Percentiles rank a stretch among this genome's conserved stretches.
Evolutionary conservation across 2,329 filamentous ascomycete genomes (phyloP).

Genomic region (Domatiomyces catenatus): DNA sequence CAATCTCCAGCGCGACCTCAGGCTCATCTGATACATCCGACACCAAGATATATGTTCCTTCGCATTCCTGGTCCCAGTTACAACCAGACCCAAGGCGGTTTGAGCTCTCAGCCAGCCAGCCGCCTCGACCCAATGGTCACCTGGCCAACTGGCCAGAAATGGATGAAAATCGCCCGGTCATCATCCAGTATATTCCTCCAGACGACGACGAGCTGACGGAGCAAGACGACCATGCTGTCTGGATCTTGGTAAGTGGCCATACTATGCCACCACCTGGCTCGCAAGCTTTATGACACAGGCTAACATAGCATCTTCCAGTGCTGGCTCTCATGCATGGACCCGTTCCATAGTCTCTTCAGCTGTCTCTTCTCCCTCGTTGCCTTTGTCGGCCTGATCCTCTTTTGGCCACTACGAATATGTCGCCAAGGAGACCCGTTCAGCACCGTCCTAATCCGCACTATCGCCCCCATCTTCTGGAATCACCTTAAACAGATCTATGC

Average conservation of each 20-base stretch:
- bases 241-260: slow-evolving; percentile 25
- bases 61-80: background rate
- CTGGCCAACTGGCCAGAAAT: background rate
- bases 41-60: background rate
- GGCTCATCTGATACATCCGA: slow-evolving; percentile 11
- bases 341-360: slow-evolving; percentile 39
- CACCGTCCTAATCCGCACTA: slow-evolving; percentile 11
- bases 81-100: background rate
- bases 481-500: slow-evolving; percentile 16
- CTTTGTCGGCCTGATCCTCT: slow-evolving; percentile 35
- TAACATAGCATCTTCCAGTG: slow-evolving; percentile 9
- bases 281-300: background rate
- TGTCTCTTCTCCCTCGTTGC: slow-evolving; percentile 40
- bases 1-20: slow-evolving; percentile 14
- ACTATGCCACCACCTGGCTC: too few species aligned
- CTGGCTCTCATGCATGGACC: slow-evolving; percentile 30
- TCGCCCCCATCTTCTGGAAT: slow-evolving; percentile 14
- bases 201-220: slow-evolving; percentile 18
- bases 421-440: slow-evolving; percentile 27
- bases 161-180: slow-evolving; percentile 9
- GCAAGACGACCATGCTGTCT: slow-evolving; percentile 27
- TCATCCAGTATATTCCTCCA: slow-evolving; percentile 12
- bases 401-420: slow-evolving; percentile 41
- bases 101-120: background rate
- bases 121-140: background rate